Conservation (phyloP, 208 protist genomes). For the Leishmania braziliensis region DNA sequence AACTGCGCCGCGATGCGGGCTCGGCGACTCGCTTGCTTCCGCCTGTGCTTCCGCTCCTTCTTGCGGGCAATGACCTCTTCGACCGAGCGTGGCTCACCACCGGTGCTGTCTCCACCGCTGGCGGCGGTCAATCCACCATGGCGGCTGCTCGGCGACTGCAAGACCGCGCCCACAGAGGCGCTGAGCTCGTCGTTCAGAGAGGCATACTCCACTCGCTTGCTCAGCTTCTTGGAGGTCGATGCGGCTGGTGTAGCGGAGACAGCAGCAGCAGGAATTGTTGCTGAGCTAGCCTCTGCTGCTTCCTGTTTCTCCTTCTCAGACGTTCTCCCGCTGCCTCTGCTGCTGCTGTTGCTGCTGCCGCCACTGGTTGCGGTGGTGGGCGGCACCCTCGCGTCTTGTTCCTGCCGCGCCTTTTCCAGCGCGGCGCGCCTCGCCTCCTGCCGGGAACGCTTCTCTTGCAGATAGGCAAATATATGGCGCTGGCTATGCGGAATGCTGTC, state of each 20-base stretch:
- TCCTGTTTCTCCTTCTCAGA: slow-evolving; percentile 6
- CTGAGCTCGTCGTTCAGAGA: slow-evolving; percentile 50
- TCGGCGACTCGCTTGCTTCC: slow-evolving; percentile 61
- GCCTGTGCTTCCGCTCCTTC: slow-evolving; percentile 81
- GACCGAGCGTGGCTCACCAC: slow-evolving; percentile 20
- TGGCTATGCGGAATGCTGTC: slow-evolving; percentile 74
- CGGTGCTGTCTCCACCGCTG: neutral
- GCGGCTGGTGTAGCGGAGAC: neutral
- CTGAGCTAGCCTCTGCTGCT: neutral
- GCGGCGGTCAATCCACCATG: neutral
- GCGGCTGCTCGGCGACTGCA: slow-evolving; percentile 15
- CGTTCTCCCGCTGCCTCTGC: neutral
- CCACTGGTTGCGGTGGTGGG: neutral
- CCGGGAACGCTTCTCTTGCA: slow-evolving; percentile 49
- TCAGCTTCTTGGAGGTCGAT: slow-evolving; percentile 9
- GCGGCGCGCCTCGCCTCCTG: slow-evolving; percentile 35
- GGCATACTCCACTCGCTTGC: slow-evolving; percentile 7
- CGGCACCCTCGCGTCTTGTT: neutral
- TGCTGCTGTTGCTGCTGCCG: neutral
- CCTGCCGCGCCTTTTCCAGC: slow-evolving; percentile 16
- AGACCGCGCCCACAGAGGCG: slow-evolving; percentile 25
- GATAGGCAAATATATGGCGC: slow-evolving; percentile 57
- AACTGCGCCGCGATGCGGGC: slow-evolving; percentile 45
- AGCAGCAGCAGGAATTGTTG: neutral
- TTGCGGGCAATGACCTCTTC: slow-evolving; percentile 80